These are phyloP conservation scores for Colletotrichum sp. DNA, from an alignment of 2,329 filamentous ascomycete species.

Conservation along the genomic window DNA sequence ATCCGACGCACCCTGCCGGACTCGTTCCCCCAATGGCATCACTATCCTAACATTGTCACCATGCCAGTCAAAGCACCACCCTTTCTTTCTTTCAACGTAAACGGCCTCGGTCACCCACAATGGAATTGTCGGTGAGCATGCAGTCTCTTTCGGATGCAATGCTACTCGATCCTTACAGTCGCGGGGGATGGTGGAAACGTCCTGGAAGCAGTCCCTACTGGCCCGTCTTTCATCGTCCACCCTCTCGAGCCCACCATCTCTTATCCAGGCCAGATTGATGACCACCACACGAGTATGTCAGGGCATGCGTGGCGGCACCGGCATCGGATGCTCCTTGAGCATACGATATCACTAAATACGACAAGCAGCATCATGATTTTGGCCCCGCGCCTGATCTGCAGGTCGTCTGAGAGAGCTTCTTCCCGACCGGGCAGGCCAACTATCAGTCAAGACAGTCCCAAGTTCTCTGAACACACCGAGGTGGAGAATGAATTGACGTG, in stretches of 20 bases:
- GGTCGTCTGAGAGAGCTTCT: background rate
- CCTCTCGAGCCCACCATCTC: background rate
- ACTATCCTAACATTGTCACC: background rate
- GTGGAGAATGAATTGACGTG: background rate
- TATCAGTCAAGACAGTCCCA: background rate
- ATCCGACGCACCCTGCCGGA: background rate
- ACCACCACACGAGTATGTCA: background rate
- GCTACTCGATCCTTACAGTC: background rate
- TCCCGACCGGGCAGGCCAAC: background rate
- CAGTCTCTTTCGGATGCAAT: background rate
- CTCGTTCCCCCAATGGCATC: background rate
- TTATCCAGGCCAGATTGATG: background rate
- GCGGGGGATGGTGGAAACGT: background rate
- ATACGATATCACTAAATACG: background rate
- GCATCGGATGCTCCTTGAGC: background rate
- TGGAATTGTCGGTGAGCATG: conserved; percentile 11
- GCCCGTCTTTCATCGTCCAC: background rate
- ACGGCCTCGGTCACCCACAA: background rate
- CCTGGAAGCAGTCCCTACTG: background rate
- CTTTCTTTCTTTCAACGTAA: background rate
- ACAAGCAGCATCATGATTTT: background rate
- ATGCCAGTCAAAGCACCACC: background rate
- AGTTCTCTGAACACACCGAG: background rate
- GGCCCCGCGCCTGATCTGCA: background rate
- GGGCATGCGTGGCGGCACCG: background rate